Conservation (phyloP, 306 rosid genomes). For the Glycine tomentella region DNA sequence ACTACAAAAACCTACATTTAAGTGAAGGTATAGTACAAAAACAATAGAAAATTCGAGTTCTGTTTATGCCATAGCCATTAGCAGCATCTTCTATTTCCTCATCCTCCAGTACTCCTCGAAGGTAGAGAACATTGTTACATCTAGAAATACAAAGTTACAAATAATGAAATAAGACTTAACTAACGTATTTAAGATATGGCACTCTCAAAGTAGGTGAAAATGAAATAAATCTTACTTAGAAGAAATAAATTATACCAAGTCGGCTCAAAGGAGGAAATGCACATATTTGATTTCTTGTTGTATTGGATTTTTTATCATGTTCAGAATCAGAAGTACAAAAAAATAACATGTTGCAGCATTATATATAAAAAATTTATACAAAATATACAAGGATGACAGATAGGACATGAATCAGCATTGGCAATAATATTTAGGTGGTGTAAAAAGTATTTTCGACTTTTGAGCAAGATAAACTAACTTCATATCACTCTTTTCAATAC, state of each 20-base stretch:
- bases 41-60: not conserved
- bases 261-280: not conserved
- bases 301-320: not conserved
- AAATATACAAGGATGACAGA: not conserved
- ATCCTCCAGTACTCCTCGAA: constrained; percentile 96
- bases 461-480: not conserved
- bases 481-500: not conserved
- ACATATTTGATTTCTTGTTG: not conserved
- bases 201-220: not conserved
- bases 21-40: constrained; percentile 31
- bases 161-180: not conserved
- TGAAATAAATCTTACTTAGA: not conserved
- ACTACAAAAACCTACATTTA: constrained; percentile 25
- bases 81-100: constrained; percentile 94
- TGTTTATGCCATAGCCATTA: constrained; percentile 29
- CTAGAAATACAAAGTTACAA: constrained; percentile 51
- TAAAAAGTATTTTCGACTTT: not conserved
- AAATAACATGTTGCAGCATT: not conserved
- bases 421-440: not conserved
- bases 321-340: not conserved
- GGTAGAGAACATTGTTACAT: constrained; percentile 96
- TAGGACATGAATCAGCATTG: not conserved
- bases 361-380: not conserved
- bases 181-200: not conserved
- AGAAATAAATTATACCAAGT: not conserved